These are phyloP conservation scores for Ustilago trichophora DNA, from an alignment of 1,284 basidiomycete species.

Conservation along the genomic window DNA sequence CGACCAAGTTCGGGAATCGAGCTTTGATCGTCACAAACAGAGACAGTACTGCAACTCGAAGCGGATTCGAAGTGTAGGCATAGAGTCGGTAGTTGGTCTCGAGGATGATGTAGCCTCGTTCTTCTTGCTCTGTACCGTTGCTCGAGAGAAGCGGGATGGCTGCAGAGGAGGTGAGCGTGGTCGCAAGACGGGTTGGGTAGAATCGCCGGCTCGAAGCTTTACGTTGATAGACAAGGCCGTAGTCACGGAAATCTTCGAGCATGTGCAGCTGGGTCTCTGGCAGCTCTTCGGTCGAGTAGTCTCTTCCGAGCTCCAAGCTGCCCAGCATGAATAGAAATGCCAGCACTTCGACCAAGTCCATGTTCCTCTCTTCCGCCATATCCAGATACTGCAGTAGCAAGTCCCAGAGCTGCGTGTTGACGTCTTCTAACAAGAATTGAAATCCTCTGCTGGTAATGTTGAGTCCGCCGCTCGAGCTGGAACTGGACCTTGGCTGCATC, in stretches of 20 bases:
- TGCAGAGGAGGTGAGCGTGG: conserved; percentile 84
- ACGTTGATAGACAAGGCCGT: conserved; percentile 82
- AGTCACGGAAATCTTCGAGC: conserved; percentile 90
- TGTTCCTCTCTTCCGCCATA: conserved; percentile 59
- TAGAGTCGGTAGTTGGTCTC: conserved; percentile 99
- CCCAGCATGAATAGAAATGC: conserved; percentile 80
- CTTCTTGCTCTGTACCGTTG: conserved; percentile 66
- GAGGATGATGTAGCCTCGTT: conserved; percentile 85
- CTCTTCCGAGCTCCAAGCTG: conserved; percentile 58
- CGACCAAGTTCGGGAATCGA: conserved; percentile 93
- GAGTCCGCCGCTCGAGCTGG: conserved; percentile 21
- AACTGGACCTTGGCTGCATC: conserved; percentile 71
- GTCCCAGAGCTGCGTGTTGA: conserved; percentile 98
- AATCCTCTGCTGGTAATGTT: conserved; percentile 95
- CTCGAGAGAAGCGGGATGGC: conserved; percentile 51
- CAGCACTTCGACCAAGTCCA: conserved; percentile 92
- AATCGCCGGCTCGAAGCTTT: conserved; percentile 73
- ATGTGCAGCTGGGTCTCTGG: conserved; percentile 84
- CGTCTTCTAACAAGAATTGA: conserved; percentile 93
- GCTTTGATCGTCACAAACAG: conserved; percentile 91
- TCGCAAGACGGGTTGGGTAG: conserved; percentile 94
- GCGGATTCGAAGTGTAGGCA: conserved; percentile 95
- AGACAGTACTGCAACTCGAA: conserved; percentile 95
- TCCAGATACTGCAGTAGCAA: conserved; percentile 82
- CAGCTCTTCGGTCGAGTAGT: conserved; percentile 83